phyloP scores from a whole-genome alignment of 1,284 basidiomycete species.

The Melampsora americana region DNA sequence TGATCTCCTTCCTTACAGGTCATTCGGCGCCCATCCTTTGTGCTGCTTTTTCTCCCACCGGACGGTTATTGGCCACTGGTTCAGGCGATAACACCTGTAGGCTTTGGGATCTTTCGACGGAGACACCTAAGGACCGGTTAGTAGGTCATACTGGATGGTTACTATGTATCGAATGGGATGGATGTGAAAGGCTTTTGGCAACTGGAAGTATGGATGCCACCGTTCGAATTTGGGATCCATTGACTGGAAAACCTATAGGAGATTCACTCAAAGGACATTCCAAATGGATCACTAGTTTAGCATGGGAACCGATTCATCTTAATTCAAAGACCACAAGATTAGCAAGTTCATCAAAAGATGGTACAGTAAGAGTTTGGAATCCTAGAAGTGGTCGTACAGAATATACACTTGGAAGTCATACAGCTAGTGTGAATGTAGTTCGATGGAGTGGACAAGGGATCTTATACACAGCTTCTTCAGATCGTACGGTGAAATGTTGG shows the following conservation, averaged over 20 bases:
- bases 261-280: conserved; percentile 84
- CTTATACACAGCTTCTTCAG: conserved; percentile 88
- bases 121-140: conserved; percentile 83
- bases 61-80: conserved; percentile 83
- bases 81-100: conserved; percentile 90
- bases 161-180: conserved; percentile 94
- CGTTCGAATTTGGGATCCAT: conserved; percentile 84
- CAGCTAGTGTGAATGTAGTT: conserved; percentile 89
- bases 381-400: conserved; percentile 69
- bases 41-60: conserved; percentile 90
- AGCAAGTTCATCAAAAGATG: conserved; percentile 92
- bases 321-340: conserved; percentile 74
- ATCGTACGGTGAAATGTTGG: conserved; percentile 92
- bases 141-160: conserved; percentile 93
- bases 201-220: conserved; percentile 82
- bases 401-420: conserved; percentile 87
- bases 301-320: conserved; percentile 94
- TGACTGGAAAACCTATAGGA: conserved; percentile 76
- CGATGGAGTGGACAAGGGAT: conserved; percentile 90
- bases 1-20: conserved; percentile 58
- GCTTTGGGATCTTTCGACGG: conserved; percentile 90
- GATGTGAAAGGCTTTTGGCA: conserved; percentile 79
- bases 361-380: conserved; percentile 90
- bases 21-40: conserved; percentile 92
- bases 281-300: conserved; percentile 94